Evolutionary conservation across 352 stramenopile genomes (phyloP).

Genomic region (Pythium scleroteichum): DNA sequence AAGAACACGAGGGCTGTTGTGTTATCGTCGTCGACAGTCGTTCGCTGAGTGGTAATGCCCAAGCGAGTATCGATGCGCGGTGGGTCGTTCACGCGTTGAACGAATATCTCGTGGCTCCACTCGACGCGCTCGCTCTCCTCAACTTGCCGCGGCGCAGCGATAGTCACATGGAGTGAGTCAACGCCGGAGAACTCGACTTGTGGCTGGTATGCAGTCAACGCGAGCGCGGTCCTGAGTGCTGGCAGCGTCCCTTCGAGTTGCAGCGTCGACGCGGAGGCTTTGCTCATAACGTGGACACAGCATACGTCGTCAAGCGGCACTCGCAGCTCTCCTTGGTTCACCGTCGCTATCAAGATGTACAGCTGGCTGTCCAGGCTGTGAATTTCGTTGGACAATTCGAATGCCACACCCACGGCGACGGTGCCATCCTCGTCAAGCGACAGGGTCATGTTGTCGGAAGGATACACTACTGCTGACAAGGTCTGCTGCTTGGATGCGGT

Average conservation of each 20-base stretch:
- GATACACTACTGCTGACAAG: neutral
- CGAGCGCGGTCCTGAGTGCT: conserved; percentile 6
- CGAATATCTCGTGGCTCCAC: conserved; percentile 15
- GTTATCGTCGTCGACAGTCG: neutral
- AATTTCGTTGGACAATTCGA: neutral
- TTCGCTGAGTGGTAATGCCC: neutral
- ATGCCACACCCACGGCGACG: neutral
- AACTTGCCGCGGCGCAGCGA: neutral
- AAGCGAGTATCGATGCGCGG: conserved; percentile 3
- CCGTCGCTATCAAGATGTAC: conserved; percentile 2
- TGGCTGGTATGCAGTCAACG: conserved; percentile 18
- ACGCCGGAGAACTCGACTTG: conserved; percentile 21
- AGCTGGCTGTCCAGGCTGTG: neutral
- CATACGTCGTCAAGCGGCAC: conserved; percentile 11
- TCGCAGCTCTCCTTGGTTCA: conserved; percentile 3
- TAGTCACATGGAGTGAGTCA: conserved; percentile 11
- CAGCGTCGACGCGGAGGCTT: neutral
- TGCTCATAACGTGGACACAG: conserved; percentile 13
- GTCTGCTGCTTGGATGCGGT: neutral
- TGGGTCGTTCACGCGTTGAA: conserved; percentile 17
- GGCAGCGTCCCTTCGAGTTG: conserved; percentile 14
- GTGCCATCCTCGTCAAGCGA: conserved; percentile 6
- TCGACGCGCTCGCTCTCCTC: neutral
- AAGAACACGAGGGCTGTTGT: neutral
- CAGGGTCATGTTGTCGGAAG: neutral